A percentile compares a stretch with the other conserved stretches of the same genome.
Conservation (phyloP, 176 grass and related monocot species). For the Zizania latifolia region DNA sequence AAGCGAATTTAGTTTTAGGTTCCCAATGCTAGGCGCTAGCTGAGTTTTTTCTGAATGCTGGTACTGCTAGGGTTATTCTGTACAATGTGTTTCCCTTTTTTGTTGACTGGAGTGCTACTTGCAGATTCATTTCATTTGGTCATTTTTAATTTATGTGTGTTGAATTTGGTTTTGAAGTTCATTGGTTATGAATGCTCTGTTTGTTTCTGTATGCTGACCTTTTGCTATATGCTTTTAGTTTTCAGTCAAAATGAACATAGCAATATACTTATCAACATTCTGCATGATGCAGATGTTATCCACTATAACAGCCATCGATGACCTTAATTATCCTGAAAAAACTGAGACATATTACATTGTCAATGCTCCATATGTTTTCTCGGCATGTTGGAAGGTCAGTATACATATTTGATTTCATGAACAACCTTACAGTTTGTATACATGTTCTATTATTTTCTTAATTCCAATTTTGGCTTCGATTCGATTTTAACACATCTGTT, state of each 20-base stretch:
- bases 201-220: neutral
- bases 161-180: too few species aligned
- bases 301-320: slow-evolving; percentile 74
- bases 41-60: too few species aligned
- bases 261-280: slow-evolving; percentile 9
- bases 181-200: too few species aligned
- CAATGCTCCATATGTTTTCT: slow-evolving; percentile 86
- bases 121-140: too few species aligned
- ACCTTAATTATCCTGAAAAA: slow-evolving; percentile 98
- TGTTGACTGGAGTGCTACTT: too few species aligned
- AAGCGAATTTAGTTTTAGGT: too few species aligned
- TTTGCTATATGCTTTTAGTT: neutral
- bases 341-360: slow-evolving; percentile 95
- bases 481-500: neutral
- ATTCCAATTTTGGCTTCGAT: neutral
- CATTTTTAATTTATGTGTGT: too few species aligned
- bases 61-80: too few species aligned
- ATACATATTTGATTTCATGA: too few species aligned
- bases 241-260: neutral
- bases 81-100: too few species aligned
- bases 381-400: slow-evolving; percentile 91
- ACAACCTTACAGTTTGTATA: too few species aligned
- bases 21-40: too few species aligned
- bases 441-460: neutral
- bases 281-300: slow-evolving; percentile 78